A percentile compares a stretch with the other conserved stretches of the same genome.
Conservation (phyloP, 768 basidiomycete genomes). For the Trametes sanguinea region DNA sequence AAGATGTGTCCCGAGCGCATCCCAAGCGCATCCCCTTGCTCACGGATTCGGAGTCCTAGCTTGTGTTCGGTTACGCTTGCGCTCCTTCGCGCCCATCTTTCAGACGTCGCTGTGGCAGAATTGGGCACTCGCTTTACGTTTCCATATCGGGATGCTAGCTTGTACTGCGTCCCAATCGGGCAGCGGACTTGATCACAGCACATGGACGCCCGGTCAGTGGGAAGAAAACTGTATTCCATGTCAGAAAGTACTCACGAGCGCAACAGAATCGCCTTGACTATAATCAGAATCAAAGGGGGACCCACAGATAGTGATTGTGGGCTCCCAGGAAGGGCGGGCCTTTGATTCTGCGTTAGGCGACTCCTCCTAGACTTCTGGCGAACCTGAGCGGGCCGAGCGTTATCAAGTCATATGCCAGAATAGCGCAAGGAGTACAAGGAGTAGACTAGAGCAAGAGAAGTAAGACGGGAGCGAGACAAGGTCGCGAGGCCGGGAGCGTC, state of each 20-base stretch:
- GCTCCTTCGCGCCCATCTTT: conserved; percentile 12
- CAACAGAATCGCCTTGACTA: conserved; percentile 7
- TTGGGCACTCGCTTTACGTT: conserved; percentile 24
- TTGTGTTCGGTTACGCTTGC: conserved; percentile 26
- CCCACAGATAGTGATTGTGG: conserved; percentile 9
- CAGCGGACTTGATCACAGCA: conserved; percentile 10
- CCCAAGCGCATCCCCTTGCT: conserved; percentile 15
- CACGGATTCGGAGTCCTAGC: conserved; percentile 24
- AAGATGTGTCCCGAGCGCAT: conserved; percentile 15
- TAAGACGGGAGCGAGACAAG: conserved; percentile 6
- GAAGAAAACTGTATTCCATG: conserved; percentile 10
- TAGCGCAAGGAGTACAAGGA: neutral
- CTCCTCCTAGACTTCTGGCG: neutral
- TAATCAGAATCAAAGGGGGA: conserved; percentile 18
- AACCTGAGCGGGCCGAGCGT: conserved; percentile 3
- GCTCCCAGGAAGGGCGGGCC: conserved; percentile 1
- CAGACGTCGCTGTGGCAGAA: conserved; percentile 1
- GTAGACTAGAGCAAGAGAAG: neutral
- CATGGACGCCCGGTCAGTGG: conserved; percentile 15
- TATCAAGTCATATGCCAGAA: conserved; percentile 11
- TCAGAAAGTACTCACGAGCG: conserved; percentile 7
- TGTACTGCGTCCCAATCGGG: conserved; percentile 20
- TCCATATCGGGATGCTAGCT: conserved; percentile 20
- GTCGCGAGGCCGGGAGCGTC: conserved; percentile 6
- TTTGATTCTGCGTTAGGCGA: conserved; percentile 8